phyloP scores from a whole-genome alignment of 305 asterid species.

The Rubia tinctorum region DNA sequence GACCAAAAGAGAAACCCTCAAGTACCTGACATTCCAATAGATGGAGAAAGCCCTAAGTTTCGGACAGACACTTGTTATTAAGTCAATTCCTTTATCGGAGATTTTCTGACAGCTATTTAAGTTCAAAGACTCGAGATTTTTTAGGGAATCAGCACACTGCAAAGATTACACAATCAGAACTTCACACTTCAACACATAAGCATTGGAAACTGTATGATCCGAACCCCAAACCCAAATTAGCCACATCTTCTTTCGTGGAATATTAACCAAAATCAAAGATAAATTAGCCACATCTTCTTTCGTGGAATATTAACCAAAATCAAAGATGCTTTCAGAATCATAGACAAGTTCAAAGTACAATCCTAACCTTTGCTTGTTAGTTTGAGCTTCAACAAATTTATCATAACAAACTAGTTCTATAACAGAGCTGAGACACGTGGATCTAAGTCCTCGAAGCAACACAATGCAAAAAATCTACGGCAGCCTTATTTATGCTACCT shows the following conservation, averaged over 20 bases:
- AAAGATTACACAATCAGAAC: constrained; percentile 13
- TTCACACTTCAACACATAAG: constrained; percentile 10
- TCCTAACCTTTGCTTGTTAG: background rate
- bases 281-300: too few species aligned
- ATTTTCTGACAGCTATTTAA: constrained; percentile 94
- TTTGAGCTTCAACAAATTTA: background rate
- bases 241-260: too few species aligned
- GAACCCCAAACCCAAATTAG: constrained; percentile 4
- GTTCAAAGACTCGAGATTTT: constrained; percentile 66
- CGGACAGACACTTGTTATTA: constrained; percentile 51
- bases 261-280: too few species aligned
- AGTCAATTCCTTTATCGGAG: constrained; percentile 74
- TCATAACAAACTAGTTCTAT: background rate
- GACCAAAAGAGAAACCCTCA: constrained; percentile 12
- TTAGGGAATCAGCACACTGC: constrained; percentile 56
- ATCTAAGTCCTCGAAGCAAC: background rate
- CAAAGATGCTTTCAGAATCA: background rate
- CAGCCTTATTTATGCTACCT: background rate
- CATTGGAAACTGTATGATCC: background rate
- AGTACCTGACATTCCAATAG: constrained; percentile 94
- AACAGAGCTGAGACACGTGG: background rate
- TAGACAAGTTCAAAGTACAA: background rate
- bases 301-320: background rate
- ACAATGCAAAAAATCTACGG: background rate
- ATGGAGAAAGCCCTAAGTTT: constrained; percentile 64